These are phyloP conservation scores for Pyrenochaeta sp. DNA, from an alignment of 2,329 filamentous ascomycete species.

Conservation along the genomic window DNA sequence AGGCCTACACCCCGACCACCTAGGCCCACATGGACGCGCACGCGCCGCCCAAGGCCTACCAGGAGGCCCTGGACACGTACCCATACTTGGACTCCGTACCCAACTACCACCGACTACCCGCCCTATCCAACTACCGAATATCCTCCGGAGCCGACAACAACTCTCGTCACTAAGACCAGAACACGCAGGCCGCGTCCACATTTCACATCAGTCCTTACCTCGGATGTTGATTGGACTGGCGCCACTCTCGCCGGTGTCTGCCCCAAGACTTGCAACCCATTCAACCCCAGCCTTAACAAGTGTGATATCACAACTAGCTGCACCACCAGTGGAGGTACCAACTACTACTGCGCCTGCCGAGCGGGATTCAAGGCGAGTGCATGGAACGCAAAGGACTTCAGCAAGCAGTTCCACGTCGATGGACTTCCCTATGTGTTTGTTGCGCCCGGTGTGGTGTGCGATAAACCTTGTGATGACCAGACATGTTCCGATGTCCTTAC, in stretches of 20 bases:
- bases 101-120: neutral
- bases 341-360: slow-evolving; percentile 41
- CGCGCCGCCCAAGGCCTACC: neutral
- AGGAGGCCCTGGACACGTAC: neutral
- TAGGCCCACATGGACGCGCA: neutral
- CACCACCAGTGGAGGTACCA: slow-evolving; percentile 29
- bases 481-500: slow-evolving; percentile 33
- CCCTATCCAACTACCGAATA: no score
- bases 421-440: slow-evolving; percentile 39
- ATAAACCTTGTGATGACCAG: slow-evolving; percentile 31
- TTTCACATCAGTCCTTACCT: neutral
- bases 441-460: slow-evolving; percentile 26
- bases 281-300: slow-evolving; percentile 32
- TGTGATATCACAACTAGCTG: slow-evolving; percentile 38
- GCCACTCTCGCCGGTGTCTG: slow-evolving; percentile 28
- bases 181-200: neutral
- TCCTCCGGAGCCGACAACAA: neutral
- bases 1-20: neutral
- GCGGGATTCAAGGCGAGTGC: slow-evolving; percentile 32
- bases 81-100: neutral
- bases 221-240: slow-evolving; percentile 17
- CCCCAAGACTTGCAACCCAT: slow-evolving; percentile 35
- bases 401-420: slow-evolving; percentile 35
- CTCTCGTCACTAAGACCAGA: neutral
- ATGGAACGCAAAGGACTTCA: slow-evolving; percentile 36